phyloP scores from a whole-genome alignment of 2,329 filamentous ascomycete genomes.

The Coleophoma eucalyptorum region DNA sequence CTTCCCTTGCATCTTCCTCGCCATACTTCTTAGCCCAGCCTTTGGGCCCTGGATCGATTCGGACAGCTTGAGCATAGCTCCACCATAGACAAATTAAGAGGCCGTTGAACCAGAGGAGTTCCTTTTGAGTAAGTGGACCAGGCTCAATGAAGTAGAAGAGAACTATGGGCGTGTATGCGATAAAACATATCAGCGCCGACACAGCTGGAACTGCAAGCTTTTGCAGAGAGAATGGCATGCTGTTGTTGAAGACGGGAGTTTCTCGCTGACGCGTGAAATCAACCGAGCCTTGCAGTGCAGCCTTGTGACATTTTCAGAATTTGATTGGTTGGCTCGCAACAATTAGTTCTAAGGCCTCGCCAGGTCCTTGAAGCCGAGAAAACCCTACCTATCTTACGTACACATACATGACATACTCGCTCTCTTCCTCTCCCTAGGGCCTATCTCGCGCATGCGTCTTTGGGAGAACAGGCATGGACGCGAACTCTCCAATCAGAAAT shows the following conservation, averaged over 20 bases:
- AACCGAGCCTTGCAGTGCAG: not conserved
- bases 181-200: slow-evolving; percentile 61
- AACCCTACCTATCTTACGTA: too few species aligned
- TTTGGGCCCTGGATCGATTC: slow-evolving; percentile 54
- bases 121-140: slow-evolving; percentile 51
- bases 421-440: too few species aligned
- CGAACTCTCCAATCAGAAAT: too few species aligned
- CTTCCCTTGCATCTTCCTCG: slow-evolving; percentile 11
- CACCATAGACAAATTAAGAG: slow-evolving; percentile 62
- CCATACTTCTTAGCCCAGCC: slow-evolving; percentile 19
- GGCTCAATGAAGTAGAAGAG: slow-evolving; percentile 62
- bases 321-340: too few species aligned
- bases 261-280: not conserved
- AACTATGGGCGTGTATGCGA: slow-evolving; percentile 69
- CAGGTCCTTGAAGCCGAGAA: too few species aligned
- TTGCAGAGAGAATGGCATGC: slow-evolving; percentile 12
- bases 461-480: too few species aligned
- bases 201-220: slow-evolving; percentile 66
- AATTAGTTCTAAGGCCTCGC: too few species aligned
- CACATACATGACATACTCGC: too few species aligned
- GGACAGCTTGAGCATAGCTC: slow-evolving; percentile 62
- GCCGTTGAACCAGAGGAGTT: slow-evolving; percentile 63
- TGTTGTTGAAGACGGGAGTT: not conserved
- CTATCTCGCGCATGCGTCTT: too few species aligned
- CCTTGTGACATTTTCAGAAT: not conserved